phyloP scores from a whole-genome alignment of 805 yeast species.

The Scheffersomyces amazonensis region DNA sequence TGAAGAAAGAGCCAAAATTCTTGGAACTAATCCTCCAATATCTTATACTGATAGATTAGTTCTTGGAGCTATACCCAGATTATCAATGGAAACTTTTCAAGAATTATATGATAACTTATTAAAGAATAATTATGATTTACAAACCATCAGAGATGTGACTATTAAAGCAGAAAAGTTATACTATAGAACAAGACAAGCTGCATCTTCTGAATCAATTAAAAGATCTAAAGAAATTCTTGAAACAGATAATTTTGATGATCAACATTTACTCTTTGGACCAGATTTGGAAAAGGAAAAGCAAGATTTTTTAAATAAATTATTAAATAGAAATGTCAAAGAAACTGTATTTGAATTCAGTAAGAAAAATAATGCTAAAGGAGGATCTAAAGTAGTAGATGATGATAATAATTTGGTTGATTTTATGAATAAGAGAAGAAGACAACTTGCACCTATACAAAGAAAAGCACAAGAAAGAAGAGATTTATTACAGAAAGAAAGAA shows the following conservation, averaged over 20 bases:
- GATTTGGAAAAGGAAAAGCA: constrained; percentile 74
- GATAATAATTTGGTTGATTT: constrained; percentile 72
- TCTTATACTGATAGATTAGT: constrained; percentile 75
- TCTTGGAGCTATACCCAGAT: constrained; percentile 79
- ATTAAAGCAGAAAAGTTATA: constrained; percentile 85
- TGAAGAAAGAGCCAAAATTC: constrained; percentile 52
- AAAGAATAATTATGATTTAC: constrained; percentile 64
- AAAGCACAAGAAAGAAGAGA: constrained; percentile 70
- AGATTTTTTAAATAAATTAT: constrained; percentile 65
- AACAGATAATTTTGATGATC: constrained; percentile 82
- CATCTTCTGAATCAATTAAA: constrained; percentile 82
- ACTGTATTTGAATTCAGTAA: constrained; percentile 88
- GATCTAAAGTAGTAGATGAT: constrained; percentile 11
- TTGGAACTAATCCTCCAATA: constrained; percentile 52
- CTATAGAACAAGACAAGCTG: constrained; percentile 79
- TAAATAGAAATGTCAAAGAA: constrained; percentile 70
- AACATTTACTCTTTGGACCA: constrained; percentile 74
- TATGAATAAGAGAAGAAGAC: constrained; percentile 84
- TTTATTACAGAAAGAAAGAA: constrained; percentile 66
- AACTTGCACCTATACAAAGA: constrained; percentile 83
- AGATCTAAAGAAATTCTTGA: constrained; percentile 75
- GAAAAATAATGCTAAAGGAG: constrained; percentile 26
- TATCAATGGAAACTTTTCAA: constrained; percentile 62
- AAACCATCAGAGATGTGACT: constrained; percentile 66
- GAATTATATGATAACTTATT: constrained; percentile 69